These are phyloP conservation scores for Aureobasidium pullulans DNA, from an alignment of 2,329 filamentous ascomycete species.

Conservation along the genomic window DNA sequence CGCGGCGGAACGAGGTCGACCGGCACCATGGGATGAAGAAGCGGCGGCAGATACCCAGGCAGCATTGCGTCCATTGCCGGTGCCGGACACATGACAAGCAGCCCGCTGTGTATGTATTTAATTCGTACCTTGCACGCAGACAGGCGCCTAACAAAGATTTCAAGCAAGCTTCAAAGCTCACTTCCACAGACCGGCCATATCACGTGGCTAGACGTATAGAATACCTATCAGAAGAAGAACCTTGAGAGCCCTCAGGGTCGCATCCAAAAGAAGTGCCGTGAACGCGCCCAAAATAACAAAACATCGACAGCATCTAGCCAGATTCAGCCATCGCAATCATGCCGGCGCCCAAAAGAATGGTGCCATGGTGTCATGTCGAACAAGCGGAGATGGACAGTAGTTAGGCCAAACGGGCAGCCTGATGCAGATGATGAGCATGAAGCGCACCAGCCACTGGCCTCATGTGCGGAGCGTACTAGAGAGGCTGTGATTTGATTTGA, in stretches of 20 bases:
- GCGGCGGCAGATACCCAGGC: background rate
- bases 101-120: background rate
- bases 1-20: background rate
- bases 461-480: background rate
- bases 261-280: background rate
- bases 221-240: background rate
- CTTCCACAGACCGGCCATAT: background rate
- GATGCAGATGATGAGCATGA: background rate
- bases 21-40: background rate
- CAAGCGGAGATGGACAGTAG: background rate
- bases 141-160: background rate
- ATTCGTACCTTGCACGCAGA: background rate
- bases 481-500: conserved; percentile 1
- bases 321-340: background rate
- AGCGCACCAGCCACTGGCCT: background rate
- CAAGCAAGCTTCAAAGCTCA: conserved; percentile 5
- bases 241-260: background rate
- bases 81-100: background rate
- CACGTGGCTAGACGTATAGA: background rate
- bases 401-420: background rate
- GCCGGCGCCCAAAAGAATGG: too few species aligned
- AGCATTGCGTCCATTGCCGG: background rate
- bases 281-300: background rate
- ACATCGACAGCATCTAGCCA: background rate
- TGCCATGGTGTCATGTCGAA: background rate